These are phyloP conservation scores for Pseudopyrenochaeta lycopersici DNA, from an alignment of 2,329 filamentous ascomycete genomes.

Conservation along the genomic window DNA sequence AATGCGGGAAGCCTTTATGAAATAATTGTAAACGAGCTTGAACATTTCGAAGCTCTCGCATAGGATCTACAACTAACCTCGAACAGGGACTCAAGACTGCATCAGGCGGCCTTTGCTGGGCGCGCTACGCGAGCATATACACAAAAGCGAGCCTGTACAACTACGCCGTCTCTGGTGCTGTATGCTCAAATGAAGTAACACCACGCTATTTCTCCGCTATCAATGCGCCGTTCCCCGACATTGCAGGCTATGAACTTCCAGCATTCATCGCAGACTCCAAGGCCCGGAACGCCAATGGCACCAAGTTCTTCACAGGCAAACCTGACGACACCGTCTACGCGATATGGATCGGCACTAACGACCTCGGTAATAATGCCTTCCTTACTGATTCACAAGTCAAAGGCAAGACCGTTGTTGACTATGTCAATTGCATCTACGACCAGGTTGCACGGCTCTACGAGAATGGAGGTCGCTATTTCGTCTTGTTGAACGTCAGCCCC, in stretches of 20 bases:
- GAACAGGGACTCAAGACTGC: conserved; percentile 61
- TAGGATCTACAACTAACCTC: conserved; percentile 3
- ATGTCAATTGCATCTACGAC: conserved; percentile 73
- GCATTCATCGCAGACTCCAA: conserved; percentile 58
- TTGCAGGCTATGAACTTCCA: conserved; percentile 57
- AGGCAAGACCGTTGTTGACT: conserved; percentile 69
- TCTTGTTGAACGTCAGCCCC: conserved; percentile 74
- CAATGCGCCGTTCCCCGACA: conserved; percentile 66
- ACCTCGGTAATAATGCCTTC: conserved; percentile 73
- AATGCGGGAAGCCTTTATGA: too few relatives aligned
- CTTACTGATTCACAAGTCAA: conserved; percentile 69
- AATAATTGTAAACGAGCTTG: too few relatives aligned
- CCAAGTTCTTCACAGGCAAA: conserved; percentile 55
- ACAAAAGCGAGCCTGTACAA: conserved; percentile 66
- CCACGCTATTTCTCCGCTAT: conserved; percentile 63
- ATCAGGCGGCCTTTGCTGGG: conserved; percentile 74
- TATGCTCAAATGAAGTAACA: conserved; percentile 75
- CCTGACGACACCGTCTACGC: conserved; percentile 73
- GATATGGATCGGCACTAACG: conserved; percentile 85
- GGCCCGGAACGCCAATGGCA: conserved; percentile 44
- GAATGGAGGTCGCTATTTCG: conserved; percentile 73
- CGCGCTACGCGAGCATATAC: conserved; percentile 69
- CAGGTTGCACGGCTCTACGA: conserved; percentile 70
- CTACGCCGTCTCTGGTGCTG: conserved; percentile 77
- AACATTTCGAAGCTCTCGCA: too few relatives aligned